phyloP scores from a whole-genome alignment of 441 rosid genomes.

The Pelargonium fulgidum region DNA sequence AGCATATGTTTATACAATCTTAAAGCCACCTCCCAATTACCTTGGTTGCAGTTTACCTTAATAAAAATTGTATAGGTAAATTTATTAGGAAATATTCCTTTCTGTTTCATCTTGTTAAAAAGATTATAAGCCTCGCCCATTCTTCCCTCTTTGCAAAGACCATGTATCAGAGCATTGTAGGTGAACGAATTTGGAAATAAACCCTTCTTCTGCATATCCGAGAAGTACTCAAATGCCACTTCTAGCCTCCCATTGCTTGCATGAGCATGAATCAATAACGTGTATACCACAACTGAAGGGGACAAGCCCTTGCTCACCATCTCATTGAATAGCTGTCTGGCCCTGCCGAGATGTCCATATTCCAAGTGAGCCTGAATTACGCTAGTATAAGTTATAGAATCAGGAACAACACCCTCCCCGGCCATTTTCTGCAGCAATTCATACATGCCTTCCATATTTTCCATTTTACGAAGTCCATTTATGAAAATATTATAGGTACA shows the following conservation, averaged over 20 bases:
- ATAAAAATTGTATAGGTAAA: conserved; percentile 70
- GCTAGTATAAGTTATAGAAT: conserved; percentile 58
- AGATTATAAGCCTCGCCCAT: conserved; percentile 42
- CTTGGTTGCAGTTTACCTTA: conserved; percentile 40
- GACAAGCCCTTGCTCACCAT: conserved; percentile 44
- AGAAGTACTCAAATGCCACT: conserved; percentile 43
- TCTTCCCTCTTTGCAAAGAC: conserved; percentile 49
- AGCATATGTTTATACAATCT: conserved; percentile 64
- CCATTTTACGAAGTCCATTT: conserved; percentile 43
- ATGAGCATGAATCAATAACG: conserved; percentile 62
- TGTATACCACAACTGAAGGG: conserved; percentile 62
- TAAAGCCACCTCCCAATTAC: conserved; percentile 54
- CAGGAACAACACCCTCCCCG: conserved; percentile 44
- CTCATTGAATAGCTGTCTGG: conserved; percentile 40
- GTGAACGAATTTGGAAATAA: conserved; percentile 60
- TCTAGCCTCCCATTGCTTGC: conserved; percentile 47
- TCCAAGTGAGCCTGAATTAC: conserved; percentile 48
- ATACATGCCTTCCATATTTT: conserved; percentile 38
- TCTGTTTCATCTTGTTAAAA: conserved; percentile 51
- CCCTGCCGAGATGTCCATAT: conserved; percentile 41
- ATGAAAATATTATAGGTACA: conserved; percentile 50
- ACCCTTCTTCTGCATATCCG: conserved; percentile 51
- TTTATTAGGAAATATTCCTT: conserved; percentile 52
- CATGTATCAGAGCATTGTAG: conserved; percentile 60
- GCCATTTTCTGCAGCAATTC: conserved; percentile 44